Percentiles rank a stretch among this genome's conserved stretches.
These are phyloP conservation scores for Juglanconis oblonga DNA, from an alignment of 2,329 filamentous ascomycete genomes.

Conservation along the genomic window DNA sequence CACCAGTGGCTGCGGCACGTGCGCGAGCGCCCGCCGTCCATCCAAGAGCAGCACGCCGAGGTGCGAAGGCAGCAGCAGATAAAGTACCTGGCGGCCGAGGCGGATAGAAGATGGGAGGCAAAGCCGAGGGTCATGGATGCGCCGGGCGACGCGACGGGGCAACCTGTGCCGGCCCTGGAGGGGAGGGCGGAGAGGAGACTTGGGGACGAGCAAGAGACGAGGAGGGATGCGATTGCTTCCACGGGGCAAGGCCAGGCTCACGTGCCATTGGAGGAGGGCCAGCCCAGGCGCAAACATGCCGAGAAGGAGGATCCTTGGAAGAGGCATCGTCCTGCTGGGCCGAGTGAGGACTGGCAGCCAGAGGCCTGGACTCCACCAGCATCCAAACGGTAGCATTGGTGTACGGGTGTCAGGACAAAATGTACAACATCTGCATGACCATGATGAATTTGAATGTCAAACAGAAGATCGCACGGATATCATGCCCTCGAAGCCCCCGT, in stretches of 20 bases:
- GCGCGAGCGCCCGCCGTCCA: constrained; percentile 49
- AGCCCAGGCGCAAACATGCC: not conserved
- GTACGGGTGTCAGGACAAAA: not conserved
- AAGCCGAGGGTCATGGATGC: constrained; percentile 50
- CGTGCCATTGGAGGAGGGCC: not conserved
- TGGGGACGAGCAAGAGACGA: constrained; percentile 10
- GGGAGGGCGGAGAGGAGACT: constrained; percentile 10
- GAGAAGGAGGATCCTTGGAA: constrained; percentile 54
- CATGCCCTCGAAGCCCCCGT: not conserved
- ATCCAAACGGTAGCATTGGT: constrained; percentile 30
- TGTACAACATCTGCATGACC: not conserved
- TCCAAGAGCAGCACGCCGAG: constrained; percentile 56
- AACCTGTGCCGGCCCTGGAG: constrained; percentile 28
- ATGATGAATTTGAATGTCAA: not conserved
- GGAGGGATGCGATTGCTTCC: constrained; percentile 9
- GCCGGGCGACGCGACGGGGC: constrained; percentile 26
- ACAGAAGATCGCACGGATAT: not conserved
- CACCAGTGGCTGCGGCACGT: constrained; percentile 68
- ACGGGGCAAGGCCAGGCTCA: constrained; percentile 12
- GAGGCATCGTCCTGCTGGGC: constrained; percentile 45
- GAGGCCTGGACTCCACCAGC: constrained; percentile 49
- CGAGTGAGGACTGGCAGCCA: constrained; percentile 67
- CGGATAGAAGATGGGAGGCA: constrained; percentile 62
- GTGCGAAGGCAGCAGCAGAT: constrained; percentile 50
- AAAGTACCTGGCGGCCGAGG: constrained; percentile 55